Evolutionary conservation across 345 rosid genomes (phyloP).

Genomic region (Boechera divaricarpa): DNA sequence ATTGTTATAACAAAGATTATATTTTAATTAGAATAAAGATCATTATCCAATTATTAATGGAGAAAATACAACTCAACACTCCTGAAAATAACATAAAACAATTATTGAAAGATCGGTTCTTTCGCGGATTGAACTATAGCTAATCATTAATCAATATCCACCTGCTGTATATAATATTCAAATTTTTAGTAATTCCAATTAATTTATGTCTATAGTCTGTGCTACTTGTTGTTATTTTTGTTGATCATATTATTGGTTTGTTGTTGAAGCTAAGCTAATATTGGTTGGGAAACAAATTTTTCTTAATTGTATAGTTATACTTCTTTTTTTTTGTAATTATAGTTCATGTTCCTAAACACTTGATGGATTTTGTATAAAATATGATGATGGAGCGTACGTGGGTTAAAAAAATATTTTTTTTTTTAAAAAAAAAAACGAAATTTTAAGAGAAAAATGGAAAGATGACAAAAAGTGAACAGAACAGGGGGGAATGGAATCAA

Average conservation of each 20-base stretch:
- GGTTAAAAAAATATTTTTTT: constrained; percentile 8
- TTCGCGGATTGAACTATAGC: constrained; percentile 29
- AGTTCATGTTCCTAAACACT: background rate
- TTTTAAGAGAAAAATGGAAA: background rate
- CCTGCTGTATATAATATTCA: constrained; percentile 22
- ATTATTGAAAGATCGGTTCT: constrained; percentile 29
- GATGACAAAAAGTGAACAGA: constrained; percentile 19
- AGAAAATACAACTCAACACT: constrained; percentile 33
- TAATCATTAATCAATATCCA: constrained; percentile 31
- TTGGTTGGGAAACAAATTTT: background rate
- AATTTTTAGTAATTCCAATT: no score
- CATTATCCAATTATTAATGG: constrained; percentile 33
- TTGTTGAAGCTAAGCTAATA: constrained; percentile 6
- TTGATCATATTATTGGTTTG: constrained; percentile 11
- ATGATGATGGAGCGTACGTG: constrained; percentile 30
- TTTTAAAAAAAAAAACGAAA: constrained; percentile 10
- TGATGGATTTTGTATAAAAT: background rate
- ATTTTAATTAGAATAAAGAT: constrained; percentile 17
- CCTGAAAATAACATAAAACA: constrained; percentile 36
- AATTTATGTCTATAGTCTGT: background rate
- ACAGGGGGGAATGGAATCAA: constrained; percentile 12
- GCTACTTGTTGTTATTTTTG: background rate
- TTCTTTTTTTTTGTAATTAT: background rate
- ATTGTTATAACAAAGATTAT: constrained; percentile 2
- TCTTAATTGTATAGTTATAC: no score